phyloP scores from a whole-genome alignment of 192 early-diverging fungal genomes.

The Thamnidium elegans region DNA sequence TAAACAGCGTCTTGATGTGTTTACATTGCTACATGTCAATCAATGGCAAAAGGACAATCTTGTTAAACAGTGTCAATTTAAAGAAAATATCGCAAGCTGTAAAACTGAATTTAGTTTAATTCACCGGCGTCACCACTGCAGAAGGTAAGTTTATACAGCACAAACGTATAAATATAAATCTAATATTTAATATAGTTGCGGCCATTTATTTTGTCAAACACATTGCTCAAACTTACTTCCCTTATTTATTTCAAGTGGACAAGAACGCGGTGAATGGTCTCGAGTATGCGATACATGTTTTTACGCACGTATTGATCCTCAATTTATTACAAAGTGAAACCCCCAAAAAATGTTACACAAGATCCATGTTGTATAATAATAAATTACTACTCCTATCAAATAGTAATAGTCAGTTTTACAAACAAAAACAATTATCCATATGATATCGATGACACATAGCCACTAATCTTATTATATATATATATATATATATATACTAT shows the following conservation, averaged over 20 bases:
- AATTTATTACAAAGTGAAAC: background rate
- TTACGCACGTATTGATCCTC: background rate
- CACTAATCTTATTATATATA: no score
- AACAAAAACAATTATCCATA: no score
- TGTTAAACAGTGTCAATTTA: background rate
- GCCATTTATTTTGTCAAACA: slow-evolving; percentile 19
- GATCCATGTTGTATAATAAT: no score
- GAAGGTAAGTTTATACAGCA: slow-evolving; percentile 11
- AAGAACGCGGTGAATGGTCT: slow-evolving; percentile 17
- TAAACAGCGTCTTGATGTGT: background rate
- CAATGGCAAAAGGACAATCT: background rate
- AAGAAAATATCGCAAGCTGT: background rate
- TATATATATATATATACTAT: no score
- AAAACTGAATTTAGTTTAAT: background rate
- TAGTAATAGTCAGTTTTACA: no score
- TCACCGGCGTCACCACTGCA: slow-evolving; percentile 7
- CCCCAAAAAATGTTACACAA: no score
- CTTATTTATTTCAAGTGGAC: slow-evolving; percentile 4
- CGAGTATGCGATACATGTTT: slow-evolving; percentile 25
- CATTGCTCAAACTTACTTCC: slow-evolving; percentile 17
- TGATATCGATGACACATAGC: no score
- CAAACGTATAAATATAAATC: background rate
- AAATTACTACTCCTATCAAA: no score
- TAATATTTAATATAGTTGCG: slow-evolving; percentile 16
- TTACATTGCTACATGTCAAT: background rate